Evolutionary conservation across 2,329 filamentous ascomycete species (phyloP).

Genomic region (Fusarium chaquense): DNA sequence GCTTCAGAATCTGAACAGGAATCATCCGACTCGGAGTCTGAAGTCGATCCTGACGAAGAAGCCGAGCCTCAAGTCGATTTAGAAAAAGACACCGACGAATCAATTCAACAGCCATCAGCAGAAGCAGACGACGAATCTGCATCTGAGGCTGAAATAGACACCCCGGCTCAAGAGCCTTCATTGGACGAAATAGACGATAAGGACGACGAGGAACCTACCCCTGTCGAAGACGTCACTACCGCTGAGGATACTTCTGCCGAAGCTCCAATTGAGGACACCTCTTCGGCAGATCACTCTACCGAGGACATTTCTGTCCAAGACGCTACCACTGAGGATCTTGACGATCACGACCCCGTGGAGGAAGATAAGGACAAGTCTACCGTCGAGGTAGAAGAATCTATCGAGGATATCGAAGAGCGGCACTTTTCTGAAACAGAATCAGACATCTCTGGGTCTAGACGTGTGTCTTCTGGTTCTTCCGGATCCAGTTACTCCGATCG

Average conservation of each 20-base stretch:
- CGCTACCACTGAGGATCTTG: conserved; percentile 12
- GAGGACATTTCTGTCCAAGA: conserved; percentile 21
- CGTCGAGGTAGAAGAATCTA: conserved; percentile 21
- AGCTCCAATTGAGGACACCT: conserved; percentile 18
- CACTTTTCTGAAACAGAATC: conserved; percentile 36
- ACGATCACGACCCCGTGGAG: conserved; percentile 17
- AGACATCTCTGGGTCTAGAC: conserved; percentile 35
- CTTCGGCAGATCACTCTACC: conserved; percentile 17
- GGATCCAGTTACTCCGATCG: conserved; percentile 47
- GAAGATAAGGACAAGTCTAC: conserved; percentile 19
- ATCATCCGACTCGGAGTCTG: background rate
- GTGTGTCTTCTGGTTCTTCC: conserved; percentile 44
- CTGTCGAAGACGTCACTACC: conserved; percentile 22
- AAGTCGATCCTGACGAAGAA: background rate
- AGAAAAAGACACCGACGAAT: conserved; percentile 9
- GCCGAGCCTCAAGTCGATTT: conserved; percentile 8
- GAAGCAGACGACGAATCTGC: conserved; percentile 15
- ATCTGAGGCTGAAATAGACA: conserved; percentile 17
- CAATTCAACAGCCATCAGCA: conserved; percentile 14
- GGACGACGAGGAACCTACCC: conserved; percentile 14
- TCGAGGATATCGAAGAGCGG: conserved; percentile 19
- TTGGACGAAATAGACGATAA: conserved; percentile 27
- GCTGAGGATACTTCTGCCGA: conserved; percentile 25
- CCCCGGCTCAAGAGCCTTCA: conserved; percentile 1
- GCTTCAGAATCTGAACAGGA: conserved; percentile 3